Evolutionary conservation across 805 yeast species (phyloP), one percentile per base, ranked within the genome.

Genomic region (Jamesozyma piceae): DNA sequence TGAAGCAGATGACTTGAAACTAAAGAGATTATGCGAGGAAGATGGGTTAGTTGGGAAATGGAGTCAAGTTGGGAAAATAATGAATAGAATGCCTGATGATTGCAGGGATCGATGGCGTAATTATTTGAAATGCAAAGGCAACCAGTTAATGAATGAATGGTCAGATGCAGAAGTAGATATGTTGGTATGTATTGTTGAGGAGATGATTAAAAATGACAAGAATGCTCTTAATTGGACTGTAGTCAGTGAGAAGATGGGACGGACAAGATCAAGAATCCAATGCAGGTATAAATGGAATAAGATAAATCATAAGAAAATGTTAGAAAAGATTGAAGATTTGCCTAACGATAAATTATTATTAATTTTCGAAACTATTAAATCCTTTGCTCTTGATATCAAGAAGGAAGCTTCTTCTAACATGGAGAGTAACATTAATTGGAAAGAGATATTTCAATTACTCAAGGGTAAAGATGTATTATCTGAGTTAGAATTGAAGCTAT

Each of bases 61-160:
- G 97, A 86, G 86, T 51, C 69, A 71, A 33, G 84, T 90, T 46
- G 97, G 97, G 5, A 73, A 73, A 41, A 67, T 69, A 5, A 69
- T 90, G 76, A 86, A 84, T 11, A 71, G 97, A 54, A 90, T 90
- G 97, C 97, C 97, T 0, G 97, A 90, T 57, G 97, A 90, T 64
- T 89, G 97, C 62, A 74, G 97, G 52, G 97, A 90, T 61, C 72
- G 97, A 53, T 90, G 95, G 95, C 73, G 97, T 62, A 90, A 90
- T 60, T 90, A 89, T 58, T 83, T 89, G 48, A 89, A 89, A 62
- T 90, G 97, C 66, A 97, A 97, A 19, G 70, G 69, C 15, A 75
- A 75, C 43, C 70, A 97, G 49, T 77, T 78, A 6, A 73, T 75
- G 39, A 83, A 84, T 60, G 84, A 82, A 58, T 89, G 97, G 97